phyloP scores from a whole-genome alignment of 169 alveolate species.

The Perkinsus chesapeaki region DNA sequence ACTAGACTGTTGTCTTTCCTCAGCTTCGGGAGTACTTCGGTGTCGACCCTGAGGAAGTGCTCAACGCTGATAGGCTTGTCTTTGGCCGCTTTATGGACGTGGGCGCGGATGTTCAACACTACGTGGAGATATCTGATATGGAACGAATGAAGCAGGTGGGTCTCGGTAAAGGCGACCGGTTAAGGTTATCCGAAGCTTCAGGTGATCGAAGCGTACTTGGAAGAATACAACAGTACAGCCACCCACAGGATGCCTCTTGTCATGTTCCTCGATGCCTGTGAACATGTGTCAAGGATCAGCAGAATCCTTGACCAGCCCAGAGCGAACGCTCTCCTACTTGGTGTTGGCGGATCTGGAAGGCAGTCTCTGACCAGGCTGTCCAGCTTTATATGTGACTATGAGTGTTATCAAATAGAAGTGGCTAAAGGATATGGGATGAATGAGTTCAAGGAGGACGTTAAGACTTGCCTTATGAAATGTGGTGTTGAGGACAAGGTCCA shows the following conservation, averaged over 20 bases:
- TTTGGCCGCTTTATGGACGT: constrained; percentile 77
- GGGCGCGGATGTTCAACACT: constrained; percentile 55
- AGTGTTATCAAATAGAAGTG: constrained; percentile 75
- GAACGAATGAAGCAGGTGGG: constrained; percentile 45
- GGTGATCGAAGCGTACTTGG: constrained; percentile 69
- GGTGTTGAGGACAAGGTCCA: constrained; percentile 48
- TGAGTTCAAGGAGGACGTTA: constrained; percentile 85
- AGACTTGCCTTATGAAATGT: constrained; percentile 30
- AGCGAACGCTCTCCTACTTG: constrained; percentile 78
- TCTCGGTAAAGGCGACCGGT: no score
- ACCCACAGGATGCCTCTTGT: constrained; percentile 79
- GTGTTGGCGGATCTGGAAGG: constrained; percentile 89
- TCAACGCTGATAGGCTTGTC: constrained; percentile 72
- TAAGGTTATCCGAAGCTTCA: no score
- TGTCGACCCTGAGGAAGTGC: constrained; percentile 16
- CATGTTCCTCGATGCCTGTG: constrained; percentile 89
- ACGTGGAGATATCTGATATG: constrained; percentile 65
- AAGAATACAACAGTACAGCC: constrained; percentile 72
- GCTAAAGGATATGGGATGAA: constrained; percentile 67
- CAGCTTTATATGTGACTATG: constrained; percentile 66
- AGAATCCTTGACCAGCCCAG: constrained; percentile 73
- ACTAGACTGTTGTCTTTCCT: no score
- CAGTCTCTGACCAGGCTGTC: constrained; percentile 72
- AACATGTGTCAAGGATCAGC: constrained; percentile 79
- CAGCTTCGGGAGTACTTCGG: constrained; percentile 21